Evolutionary conservation across 2,329 filamentous ascomycete species (phyloP).

Genomic region (Lachnellula hyalina): DNA sequence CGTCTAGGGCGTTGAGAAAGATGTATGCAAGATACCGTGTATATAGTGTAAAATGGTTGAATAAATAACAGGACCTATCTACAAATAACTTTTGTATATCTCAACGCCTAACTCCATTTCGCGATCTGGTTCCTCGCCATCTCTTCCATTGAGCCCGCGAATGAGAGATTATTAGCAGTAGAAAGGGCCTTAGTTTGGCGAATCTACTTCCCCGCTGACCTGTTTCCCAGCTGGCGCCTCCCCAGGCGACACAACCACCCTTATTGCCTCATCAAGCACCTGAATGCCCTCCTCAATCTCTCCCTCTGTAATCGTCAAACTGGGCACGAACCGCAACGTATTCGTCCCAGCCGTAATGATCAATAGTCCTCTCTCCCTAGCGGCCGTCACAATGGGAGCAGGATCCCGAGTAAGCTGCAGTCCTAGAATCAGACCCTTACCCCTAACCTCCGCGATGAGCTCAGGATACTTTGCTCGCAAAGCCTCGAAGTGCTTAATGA

Average conservation of each 20-base stretch:
- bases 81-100: too few relatives aligned
- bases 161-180: background rate
- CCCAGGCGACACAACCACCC: slow-evolving; percentile 11
- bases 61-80: background rate
- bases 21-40: background rate
- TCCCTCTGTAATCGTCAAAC: slow-evolving; percentile 70
- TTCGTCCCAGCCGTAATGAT: slow-evolving; percentile 92
- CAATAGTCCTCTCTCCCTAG: slow-evolving; percentile 78
- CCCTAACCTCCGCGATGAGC: slow-evolving; percentile 72
- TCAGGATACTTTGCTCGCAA: slow-evolving; percentile 60
- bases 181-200: slow-evolving; percentile 18
- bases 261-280: slow-evolving; percentile 66
- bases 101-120: too few relatives aligned
- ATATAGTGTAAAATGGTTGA: background rate
- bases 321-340: slow-evolving; percentile 86
- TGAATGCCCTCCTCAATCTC: slow-evolving; percentile 75
- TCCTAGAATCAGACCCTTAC: slow-evolving; percentile 79
- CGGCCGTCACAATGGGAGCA: slow-evolving; percentile 71
- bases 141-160: background rate
- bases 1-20: background rate
- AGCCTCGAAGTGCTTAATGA: slow-evolving; percentile 51
- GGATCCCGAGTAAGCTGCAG: slow-evolving; percentile 75
- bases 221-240: slow-evolving; percentile 16
- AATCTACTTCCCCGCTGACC: slow-evolving; percentile 25
- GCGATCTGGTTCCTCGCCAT: background rate